Evolutionary conservation across 148 eudicot species (phyloP).

Genomic region (Rhododendron mucronatum): DNA sequence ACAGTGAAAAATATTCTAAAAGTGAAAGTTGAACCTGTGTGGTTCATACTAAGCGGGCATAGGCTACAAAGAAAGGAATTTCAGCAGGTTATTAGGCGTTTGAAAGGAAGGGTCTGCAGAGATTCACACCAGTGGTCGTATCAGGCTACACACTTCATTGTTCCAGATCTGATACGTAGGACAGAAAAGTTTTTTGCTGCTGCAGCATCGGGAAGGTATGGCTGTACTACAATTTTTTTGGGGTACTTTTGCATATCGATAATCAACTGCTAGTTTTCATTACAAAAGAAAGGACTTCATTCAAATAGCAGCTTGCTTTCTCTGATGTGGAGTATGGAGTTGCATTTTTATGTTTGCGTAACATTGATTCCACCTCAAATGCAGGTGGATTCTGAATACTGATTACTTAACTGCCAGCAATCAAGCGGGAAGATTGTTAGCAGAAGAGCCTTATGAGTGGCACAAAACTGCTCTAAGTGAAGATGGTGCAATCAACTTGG

Average conservation of each 20-base stretch:
- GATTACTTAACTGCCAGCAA: conserved; percentile 74
- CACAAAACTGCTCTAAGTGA: conserved; percentile 72
- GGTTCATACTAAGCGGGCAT: conserved; percentile 86
- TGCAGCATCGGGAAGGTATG: conserved; percentile 93
- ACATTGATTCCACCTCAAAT: conserved; percentile 12
- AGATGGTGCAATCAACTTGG: conserved; percentile 80
- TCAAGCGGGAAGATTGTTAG: conserved; percentile 72
- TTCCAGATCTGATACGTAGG: conserved; percentile 82
- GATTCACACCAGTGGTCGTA: conserved; percentile 97
- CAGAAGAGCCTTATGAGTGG: conserved; percentile 97
- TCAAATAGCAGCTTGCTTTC: background rate
- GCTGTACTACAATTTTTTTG: background rate
- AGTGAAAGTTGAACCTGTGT: conserved; percentile 40
- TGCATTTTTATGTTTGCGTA: background rate
- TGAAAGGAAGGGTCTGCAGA: conserved; percentile 83
- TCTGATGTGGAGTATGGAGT: background rate
- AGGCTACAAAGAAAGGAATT: conserved; percentile 85
- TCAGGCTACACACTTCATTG: conserved; percentile 92
- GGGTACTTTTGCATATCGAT: background rate
- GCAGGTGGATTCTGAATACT: conserved; percentile 94
- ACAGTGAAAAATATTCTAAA: background rate
- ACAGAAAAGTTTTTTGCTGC: conserved; percentile 98
- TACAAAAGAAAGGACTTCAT: background rate
- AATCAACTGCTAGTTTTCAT: background rate
- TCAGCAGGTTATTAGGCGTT: conserved; percentile 65